Conservation (phyloP, 1,284 basidiomycete species). For the Cutaneotrichosporon mucoides region DNA sequence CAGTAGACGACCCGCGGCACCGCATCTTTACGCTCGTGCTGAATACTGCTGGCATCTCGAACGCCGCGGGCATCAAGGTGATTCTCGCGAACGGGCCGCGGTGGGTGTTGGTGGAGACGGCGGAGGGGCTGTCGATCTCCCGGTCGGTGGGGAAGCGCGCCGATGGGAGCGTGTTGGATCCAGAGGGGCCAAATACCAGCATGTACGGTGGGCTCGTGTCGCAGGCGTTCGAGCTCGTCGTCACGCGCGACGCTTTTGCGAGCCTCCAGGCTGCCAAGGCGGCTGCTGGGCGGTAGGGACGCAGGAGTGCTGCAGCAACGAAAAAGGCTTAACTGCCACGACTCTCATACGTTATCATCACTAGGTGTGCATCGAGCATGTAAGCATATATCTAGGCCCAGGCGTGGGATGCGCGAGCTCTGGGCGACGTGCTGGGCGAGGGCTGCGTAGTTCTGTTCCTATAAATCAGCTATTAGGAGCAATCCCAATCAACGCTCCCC, state of each 20-base stretch:
- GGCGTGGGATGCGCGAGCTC: too few relatives aligned
- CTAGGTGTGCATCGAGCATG: too few relatives aligned
- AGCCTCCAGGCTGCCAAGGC: constrained; percentile 75
- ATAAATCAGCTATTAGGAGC: too few relatives aligned
- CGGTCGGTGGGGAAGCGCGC: not conserved
- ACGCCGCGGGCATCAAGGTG: not conserved
- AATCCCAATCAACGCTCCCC: too few relatives aligned
- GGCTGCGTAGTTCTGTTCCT: too few relatives aligned
- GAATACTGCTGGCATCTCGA: not conserved
- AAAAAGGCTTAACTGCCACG: too few relatives aligned
- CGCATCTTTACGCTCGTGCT: not conserved
- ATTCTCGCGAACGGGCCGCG: constrained; percentile 8
- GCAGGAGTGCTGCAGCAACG: not conserved
- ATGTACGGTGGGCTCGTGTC: constrained; percentile 7
- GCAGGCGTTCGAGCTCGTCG: constrained; percentile 5
- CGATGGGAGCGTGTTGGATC: not conserved
- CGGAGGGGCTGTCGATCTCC: constrained; percentile 1
- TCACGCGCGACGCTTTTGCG: constrained; percentile 53
- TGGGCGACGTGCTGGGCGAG: too few relatives aligned
- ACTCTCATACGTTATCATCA: too few relatives aligned
- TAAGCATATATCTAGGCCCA: too few relatives aligned
- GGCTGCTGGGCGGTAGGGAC: constrained; percentile 19
- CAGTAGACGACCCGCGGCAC: not conserved
- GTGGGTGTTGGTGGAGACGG: not conserved
- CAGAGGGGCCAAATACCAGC: not conserved